phyloP scores from a whole-genome alignment of 108 stramenopile genomes.

The Parmales sp. region DNA sequence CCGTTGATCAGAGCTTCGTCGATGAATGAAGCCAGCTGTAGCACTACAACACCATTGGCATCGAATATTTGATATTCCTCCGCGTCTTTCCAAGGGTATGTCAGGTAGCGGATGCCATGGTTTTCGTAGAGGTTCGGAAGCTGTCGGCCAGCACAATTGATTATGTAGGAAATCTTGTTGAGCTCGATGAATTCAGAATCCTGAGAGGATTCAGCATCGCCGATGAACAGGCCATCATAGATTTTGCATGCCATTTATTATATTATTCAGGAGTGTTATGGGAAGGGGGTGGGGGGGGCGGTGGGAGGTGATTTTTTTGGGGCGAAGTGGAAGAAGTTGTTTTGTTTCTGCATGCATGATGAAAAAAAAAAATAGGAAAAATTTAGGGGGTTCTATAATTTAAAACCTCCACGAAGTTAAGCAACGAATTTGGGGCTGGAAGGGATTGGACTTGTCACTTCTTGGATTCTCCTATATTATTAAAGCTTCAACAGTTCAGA shows the following conservation, averaged over 20 bases:
- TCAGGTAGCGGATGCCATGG: slow-evolving; percentile 36
- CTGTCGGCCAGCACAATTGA: slow-evolving; percentile 28
- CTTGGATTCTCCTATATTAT: too few species aligned
- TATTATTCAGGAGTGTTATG: too few species aligned
- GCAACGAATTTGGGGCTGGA: too few species aligned
- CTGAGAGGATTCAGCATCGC: slow-evolving; percentile 39
- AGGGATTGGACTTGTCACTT: too few species aligned
- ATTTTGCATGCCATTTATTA: slow-evolving; percentile 51
- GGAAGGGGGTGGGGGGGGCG: too few species aligned
- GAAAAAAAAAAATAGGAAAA: too few species aligned
- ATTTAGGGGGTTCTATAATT: too few species aligned
- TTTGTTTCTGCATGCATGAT: too few species aligned
- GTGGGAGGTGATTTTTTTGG: not conserved
- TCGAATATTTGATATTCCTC: slow-evolving; percentile 28
- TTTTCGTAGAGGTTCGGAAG: slow-evolving; percentile 33
- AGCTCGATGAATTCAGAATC: slow-evolving; percentile 43
- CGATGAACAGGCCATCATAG: slow-evolving; percentile 43
- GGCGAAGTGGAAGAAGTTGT: not conserved
- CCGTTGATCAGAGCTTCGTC: slow-evolving; percentile 22
- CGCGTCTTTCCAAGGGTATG: slow-evolving; percentile 39
- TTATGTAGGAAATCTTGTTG: slow-evolving; percentile 31
- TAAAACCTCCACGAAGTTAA: too few species aligned
- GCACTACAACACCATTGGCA: slow-evolving; percentile 12
- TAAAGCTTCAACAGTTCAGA: too few species aligned
- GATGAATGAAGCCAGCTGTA: slow-evolving; percentile 36